Conservation (phyloP, 106 monocot species). For the Chionographis japonica region DNA sequence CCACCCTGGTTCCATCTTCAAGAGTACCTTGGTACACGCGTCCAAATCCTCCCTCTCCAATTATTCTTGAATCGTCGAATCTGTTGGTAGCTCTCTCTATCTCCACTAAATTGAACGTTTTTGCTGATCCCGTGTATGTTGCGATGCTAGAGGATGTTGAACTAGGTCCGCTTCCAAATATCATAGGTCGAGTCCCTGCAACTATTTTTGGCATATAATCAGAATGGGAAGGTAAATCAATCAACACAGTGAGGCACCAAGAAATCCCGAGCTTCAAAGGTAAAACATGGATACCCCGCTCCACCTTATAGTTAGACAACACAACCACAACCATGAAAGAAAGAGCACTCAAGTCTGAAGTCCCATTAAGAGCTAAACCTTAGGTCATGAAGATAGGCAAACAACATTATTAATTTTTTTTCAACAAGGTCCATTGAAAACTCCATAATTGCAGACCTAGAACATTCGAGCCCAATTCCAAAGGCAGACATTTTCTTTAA, state of each 20-base stretch:
- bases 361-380: too few relatives aligned
- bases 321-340: too few relatives aligned
- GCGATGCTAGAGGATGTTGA: conserved; percentile 61
- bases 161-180: conserved; percentile 37
- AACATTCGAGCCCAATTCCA: too few relatives aligned
- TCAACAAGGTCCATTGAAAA: too few relatives aligned
- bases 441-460: too few relatives aligned
- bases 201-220: neutral
- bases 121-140: conserved; percentile 55
- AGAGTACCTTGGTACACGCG: conserved; percentile 74
- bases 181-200: conserved; percentile 27
- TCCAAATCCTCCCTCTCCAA: conserved; percentile 94
- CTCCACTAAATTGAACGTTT: conserved; percentile 58
- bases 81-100: conserved; percentile 65
- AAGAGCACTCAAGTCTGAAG: too few relatives aligned
- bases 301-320: too few relatives aligned
- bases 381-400: too few relatives aligned
- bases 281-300: neutral
- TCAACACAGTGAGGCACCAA: neutral
- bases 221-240: neutral
- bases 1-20: conserved; percentile 57
- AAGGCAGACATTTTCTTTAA: too few relatives aligned
- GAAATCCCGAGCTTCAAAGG: too few relatives aligned
- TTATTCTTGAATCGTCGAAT: conserved; percentile 56
- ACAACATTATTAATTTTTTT: too few relatives aligned